Percentiles rank a stretch among this genome's conserved stretches.
Conservation (phyloP, 1,284 basidiomycete genomes). For the Leccinum laetum region DNA sequence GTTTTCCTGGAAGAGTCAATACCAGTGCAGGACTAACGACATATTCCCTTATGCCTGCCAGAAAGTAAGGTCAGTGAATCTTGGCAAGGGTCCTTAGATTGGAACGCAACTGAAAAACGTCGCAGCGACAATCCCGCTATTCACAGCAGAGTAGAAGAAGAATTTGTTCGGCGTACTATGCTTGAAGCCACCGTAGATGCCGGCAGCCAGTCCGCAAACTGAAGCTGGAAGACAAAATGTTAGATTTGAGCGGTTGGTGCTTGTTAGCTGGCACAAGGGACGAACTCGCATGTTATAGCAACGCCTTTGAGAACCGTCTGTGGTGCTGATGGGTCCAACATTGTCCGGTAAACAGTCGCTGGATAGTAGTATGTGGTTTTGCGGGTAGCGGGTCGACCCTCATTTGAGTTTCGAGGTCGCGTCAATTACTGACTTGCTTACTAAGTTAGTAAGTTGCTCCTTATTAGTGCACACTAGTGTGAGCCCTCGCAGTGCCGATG, state of each 20-base stretch:
- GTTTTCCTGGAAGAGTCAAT: conserved; percentile 21
- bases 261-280: conserved; percentile 34
- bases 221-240: conserved; percentile 37
- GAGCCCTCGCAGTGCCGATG: conserved; percentile 3
- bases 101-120: conserved; percentile 67
- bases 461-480: too few species aligned
- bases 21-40: conserved; percentile 56
- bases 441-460: too few species aligned
- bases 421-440: not conserved
- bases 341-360: conserved; percentile 3
- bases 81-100: not conserved
- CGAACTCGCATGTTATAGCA: conserved; percentile 73
- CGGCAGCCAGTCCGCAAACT: conserved; percentile 49
- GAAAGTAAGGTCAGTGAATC: conserved; percentile 3
- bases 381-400: conserved; percentile 5
- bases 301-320: conserved; percentile 55
- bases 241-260: conserved; percentile 9
- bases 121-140: conserved; percentile 63
- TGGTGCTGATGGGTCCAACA: conserved; percentile 39
- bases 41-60: conserved; percentile 66
- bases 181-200: conserved; percentile 52
- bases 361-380: not conserved
- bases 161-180: conserved; percentile 40
- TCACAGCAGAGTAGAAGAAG: conserved; percentile 49
- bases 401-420: not conserved